Conservation (phyloP, 768 basidiomycete genomes). For the Tricholomella constricta region DNA sequence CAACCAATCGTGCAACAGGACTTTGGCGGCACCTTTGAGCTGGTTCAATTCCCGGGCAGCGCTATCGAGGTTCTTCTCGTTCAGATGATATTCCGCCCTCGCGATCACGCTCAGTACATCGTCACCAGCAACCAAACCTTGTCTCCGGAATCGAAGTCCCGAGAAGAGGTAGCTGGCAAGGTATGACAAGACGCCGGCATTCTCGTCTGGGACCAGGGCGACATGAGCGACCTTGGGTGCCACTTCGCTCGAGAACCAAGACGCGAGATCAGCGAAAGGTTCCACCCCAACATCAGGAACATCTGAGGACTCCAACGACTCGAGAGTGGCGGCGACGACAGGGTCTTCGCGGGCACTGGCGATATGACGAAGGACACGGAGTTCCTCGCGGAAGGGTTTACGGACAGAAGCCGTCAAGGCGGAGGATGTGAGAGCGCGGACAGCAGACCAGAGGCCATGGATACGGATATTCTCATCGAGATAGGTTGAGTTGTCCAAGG, state of each 20-base stretch:
- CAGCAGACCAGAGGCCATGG: constrained; percentile 90
- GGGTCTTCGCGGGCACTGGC: constrained; percentile 71
- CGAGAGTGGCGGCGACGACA: constrained; percentile 64
- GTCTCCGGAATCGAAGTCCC: constrained; percentile 74
- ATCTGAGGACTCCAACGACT: constrained; percentile 67
- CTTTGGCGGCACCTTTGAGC: constrained; percentile 77
- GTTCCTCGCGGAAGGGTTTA: constrained; percentile 87
- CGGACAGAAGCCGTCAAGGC: constrained; percentile 68
- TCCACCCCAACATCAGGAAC: constrained; percentile 83
- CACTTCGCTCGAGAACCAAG: constrained; percentile 89
- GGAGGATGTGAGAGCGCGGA: constrained; percentile 74
- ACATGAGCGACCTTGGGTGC: constrained; percentile 83
- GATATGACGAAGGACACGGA: constrained; percentile 78
- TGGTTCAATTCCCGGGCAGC: constrained; percentile 93
- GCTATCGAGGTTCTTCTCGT: constrained; percentile 89
- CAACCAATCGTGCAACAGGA: constrained; percentile 84
- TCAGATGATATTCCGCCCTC: constrained; percentile 85
- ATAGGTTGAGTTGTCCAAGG: constrained; percentile 86
- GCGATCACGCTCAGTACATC: constrained; percentile 89
- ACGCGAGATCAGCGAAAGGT: constrained; percentile 84
- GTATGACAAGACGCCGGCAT: constrained; percentile 87
- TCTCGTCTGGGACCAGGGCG: constrained; percentile 89
- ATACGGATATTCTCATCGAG: constrained; percentile 93
- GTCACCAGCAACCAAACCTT: constrained; percentile 75
- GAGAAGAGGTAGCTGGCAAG: constrained; percentile 80